Evolutionary conservation across 2,329 filamentous ascomycete genomes (phyloP), one percentile per base, ranked within the genome.

Genomic region (Botrytis sinoallii): DNA sequence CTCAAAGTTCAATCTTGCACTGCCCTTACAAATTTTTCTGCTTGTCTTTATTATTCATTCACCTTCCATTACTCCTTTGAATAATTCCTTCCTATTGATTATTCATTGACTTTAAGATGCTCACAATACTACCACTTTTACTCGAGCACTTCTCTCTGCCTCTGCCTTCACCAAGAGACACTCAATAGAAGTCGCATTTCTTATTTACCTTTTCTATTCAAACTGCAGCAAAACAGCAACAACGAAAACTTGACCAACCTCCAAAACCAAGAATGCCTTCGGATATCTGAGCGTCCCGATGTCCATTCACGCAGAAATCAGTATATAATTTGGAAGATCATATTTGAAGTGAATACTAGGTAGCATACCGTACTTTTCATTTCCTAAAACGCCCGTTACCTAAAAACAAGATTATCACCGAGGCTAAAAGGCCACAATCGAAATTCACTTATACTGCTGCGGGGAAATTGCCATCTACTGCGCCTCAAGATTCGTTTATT

Each of bases 241-340:
- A 20, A 10, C 38, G n/a, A 22, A 4, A 46, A n/a, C n/a, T 32
- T 12, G 18, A 7, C 7, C 1, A 55, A 8, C n/a, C 5, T 18
- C 14, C 6, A 16, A 55, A 18, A 8, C 12, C 52, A 18, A 18
- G 2, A n/a, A n/a, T 7, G 4, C 0, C 12, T n/a, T 16, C 5
- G 10, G 25, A n/a, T n/a, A n/a, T 6, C 10, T n/a, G 12, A n/a
- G 25, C 0, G 0, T n/a, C 5, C 10, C 25, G 4, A 52, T 25
- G 25, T n/a, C 25, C 10, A 52, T 3, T 14, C 48, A 61, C 10
- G 20, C 6, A 61, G 59, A 14, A 3, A 60, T 14, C 0, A 12
- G 59, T 16, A 32, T n/a, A 12, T 14, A 1, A n/a, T 25, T n/a
- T 61, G 10, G 7, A 3, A 61, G 3, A 16, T 8, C 22, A n/a